Evolutionary conservation across 2,329 filamentous ascomycete species (phyloP), one percentile per base, ranked within the genome.

Genomic region (Fusarium mundagurra): DNA sequence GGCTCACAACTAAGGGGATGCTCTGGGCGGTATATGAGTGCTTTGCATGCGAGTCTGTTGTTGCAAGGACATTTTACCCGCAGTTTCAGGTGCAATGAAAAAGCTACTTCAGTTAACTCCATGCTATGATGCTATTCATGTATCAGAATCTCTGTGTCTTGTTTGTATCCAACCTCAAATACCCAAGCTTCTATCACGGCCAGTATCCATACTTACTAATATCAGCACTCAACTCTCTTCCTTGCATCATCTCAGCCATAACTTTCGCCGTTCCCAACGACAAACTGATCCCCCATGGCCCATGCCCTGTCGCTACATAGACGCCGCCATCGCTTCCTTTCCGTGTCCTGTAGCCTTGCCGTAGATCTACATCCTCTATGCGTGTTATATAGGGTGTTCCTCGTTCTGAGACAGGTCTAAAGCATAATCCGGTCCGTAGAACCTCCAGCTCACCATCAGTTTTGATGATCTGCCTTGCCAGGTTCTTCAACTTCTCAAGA

Each of bases 291-390:
- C 93, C 93, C 93, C 93, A 95, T 0, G 93, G 91, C 1, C 93
- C 93, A 84, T 95, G 93, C 0, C 93, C 93, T 8, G 91, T 86
- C 3, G 91, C 90, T 43, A 95, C 80, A 79, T 89, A 95, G 0
- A 96, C 91, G 8, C 93, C 92, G 5, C 92, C 90, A 2, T 85
- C 84, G 0, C 76, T 75, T 1, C 82, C 83, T 3, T 79, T 73
- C 43, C 80, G 78, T 12, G 85, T 90, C 66, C 77, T 82, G 12
- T 88, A 78, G 0, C 84, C 82, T 18, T 76, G 78, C 3, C 90
- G 91, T 7, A 94, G 85, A 48, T 86, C 84, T 18, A 82, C 79
- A 72, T 93, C 90, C 4, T 85, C 81, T 33, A 94, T 82, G 39
- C 88, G 84, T 7, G 86, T 83, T 16, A 95, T 78, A 33, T 94